These are phyloP conservation scores for Davidsoniella australis DNA, from an alignment of 2,329 filamentous ascomycete genomes.

Conservation along the genomic window DNA sequence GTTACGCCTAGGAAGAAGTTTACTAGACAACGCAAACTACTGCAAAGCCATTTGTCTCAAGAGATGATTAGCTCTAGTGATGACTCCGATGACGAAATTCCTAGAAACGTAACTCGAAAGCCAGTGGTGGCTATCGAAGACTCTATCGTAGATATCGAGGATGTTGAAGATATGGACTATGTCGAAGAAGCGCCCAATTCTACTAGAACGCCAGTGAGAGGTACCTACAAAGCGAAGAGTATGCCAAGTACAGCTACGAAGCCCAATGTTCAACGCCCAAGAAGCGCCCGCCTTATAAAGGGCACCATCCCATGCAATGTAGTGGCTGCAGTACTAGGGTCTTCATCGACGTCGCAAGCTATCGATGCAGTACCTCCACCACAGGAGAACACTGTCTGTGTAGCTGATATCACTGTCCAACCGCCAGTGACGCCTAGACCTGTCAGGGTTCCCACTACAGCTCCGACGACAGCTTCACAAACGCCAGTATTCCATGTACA, in stretches of 20 bases:
- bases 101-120: neutral
- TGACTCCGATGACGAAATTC: slow-evolving; percentile 5
- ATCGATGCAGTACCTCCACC: no score
- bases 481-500: no score
- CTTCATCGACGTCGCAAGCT: no score
- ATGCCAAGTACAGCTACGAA: neutral
- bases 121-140: no score
- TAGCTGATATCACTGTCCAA: no score
- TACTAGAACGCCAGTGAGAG: neutral
- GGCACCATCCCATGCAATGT: neutral
- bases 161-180: neutral
- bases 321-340: no score
- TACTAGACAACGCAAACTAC: neutral
- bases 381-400: no score
- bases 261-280: neutral
- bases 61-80: neutral
- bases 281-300: neutral
- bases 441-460: no score
- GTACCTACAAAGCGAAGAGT: neutral
- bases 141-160: neutral
- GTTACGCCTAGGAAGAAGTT: neutral
- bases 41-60: neutral
- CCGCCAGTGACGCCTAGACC: no score
- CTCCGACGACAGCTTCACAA: no score
- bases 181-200: neutral